A percentile compares a stretch with the other conserved stretches of the same genome.
Evolutionary conservation across 768 basidiomycete genomes (phyloP).

Genomic region (Phanerochaete sordida): DNA sequence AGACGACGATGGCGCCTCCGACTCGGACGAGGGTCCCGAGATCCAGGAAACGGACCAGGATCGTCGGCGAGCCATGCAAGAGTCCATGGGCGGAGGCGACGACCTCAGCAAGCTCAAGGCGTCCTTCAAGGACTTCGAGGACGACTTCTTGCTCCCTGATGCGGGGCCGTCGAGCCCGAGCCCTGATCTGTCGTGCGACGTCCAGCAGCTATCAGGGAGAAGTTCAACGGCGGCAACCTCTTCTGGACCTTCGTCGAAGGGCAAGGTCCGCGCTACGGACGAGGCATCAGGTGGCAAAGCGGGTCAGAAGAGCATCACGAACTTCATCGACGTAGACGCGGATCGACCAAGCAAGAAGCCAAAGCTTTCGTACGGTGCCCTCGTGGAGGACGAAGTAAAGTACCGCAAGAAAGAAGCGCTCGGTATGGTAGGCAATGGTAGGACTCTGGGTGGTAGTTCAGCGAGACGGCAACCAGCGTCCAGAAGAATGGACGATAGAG

Average conservation of each 20-base stretch:
- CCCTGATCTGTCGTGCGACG: neutral
- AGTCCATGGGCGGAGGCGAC: slow-evolving; percentile 41
- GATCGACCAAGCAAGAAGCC: neutral
- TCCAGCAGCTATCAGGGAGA: neutral
- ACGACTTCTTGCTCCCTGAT: slow-evolving; percentile 46
- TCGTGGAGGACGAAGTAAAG: slow-evolving; percentile 36
- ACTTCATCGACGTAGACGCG: neutral
- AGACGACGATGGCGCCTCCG: slow-evolving; percentile 4
- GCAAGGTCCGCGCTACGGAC: neutral
- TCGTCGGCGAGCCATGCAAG: slow-evolving; percentile 50
- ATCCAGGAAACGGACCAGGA: slow-evolving; percentile 38
- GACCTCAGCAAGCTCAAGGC: slow-evolving; percentile 32
- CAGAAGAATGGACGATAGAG: no score
- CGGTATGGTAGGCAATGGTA: slow-evolving; percentile 31
- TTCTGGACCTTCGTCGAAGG: neutral
- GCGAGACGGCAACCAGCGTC: neutral
- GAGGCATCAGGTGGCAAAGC: neutral
- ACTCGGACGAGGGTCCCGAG: slow-evolving; percentile 5
- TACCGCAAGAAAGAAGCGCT: slow-evolving; percentile 41
- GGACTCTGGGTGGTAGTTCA: slow-evolving; percentile 12
- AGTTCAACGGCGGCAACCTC: neutral
- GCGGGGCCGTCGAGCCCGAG: neutral
- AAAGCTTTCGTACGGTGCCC: slow-evolving; percentile 15
- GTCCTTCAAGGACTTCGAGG: slow-evolving; percentile 42
- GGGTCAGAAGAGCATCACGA: neutral